Evolutionary conservation across 148 eudicot genomes (phyloP).

Genomic region (Spergularia bocconei): DNA sequence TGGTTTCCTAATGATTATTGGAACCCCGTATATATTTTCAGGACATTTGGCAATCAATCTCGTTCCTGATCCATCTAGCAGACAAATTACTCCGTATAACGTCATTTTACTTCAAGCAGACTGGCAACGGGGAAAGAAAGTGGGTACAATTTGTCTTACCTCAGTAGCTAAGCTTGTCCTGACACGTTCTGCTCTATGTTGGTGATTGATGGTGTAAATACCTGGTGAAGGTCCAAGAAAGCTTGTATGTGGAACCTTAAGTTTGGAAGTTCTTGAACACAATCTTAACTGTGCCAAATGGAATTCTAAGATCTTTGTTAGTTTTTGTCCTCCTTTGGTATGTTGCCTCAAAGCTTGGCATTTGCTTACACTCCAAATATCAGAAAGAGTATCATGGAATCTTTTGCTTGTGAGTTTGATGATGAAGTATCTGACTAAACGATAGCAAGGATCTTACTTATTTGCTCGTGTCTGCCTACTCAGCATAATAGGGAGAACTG

Average conservation of each 20-base stretch:
- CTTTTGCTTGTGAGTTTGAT: slow-evolving; percentile 39
- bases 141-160: slow-evolving; percentile 43
- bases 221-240: slow-evolving; percentile 44
- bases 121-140: slow-evolving; percentile 33
- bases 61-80: slow-evolving; percentile 73
- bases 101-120: slow-evolving; percentile 49
- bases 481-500: slow-evolving; percentile 67
- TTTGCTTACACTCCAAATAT: slow-evolving; percentile 63
- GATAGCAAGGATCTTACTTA: slow-evolving; percentile 27
- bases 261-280: slow-evolving; percentile 51
- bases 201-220: slow-evolving; percentile 52
- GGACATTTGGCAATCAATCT: slow-evolving; percentile 73
- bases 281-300: slow-evolving; percentile 33
- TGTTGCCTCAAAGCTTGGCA: slow-evolving; percentile 66
- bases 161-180: slow-evolving; percentile 58
- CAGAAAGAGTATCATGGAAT: slow-evolving; percentile 49
- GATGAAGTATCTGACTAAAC: slow-evolving; percentile 26
- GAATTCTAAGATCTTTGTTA: slow-evolving; percentile 31
- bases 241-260: slow-evolving; percentile 49
- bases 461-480: slow-evolving; percentile 60
- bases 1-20: background rate
- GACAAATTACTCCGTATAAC: no score
- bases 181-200: slow-evolving; percentile 61
- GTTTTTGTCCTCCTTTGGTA: slow-evolving; percentile 54
- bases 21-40: slow-evolving; percentile 25